phyloP scores from a whole-genome alignment of 306 rosid genomes.

The Lagenaria siceraria region DNA sequence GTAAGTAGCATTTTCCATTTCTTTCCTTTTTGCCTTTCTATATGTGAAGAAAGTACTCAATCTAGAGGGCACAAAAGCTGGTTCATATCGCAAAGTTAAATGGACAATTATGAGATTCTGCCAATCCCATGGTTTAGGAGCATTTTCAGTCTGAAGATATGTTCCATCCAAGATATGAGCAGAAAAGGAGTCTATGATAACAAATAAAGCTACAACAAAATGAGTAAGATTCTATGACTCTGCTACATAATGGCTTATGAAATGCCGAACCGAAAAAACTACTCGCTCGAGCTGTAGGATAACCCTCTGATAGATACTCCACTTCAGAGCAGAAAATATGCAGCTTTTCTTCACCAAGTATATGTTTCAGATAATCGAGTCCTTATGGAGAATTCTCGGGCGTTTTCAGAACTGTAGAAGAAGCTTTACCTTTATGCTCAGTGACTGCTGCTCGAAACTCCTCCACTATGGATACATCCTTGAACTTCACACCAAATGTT shows the following conservation, averaged over 20 bases:
- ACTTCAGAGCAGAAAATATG: constrained; percentile 11
- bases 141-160: neutral
- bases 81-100: neutral
- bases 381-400: constrained; percentile 77
- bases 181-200: constrained; percentile 16
- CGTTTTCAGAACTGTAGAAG: constrained; percentile 33
- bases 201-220: constrained; percentile 35
- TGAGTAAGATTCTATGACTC: constrained; percentile 26
- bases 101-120: constrained; percentile 9
- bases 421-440: constrained; percentile 42
- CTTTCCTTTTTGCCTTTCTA: neutral
- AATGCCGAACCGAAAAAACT: constrained; percentile 21
- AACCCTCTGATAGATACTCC: constrained; percentile 5
- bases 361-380: constrained; percentile 28
- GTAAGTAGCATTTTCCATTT: neutral
- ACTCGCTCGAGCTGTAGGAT: neutral
- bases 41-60: neutral
- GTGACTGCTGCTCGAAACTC: constrained; percentile 56
- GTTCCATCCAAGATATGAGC: constrained; percentile 13
- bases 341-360: neutral
- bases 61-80: neutral
- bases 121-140: constrained; percentile 10
- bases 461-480: constrained; percentile 56
- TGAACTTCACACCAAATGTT: constrained; percentile 86
- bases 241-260: constrained; percentile 27